Base-by-base conservation (phyloP, 345 rosid genomes). In the Salix brachista region DNA sequence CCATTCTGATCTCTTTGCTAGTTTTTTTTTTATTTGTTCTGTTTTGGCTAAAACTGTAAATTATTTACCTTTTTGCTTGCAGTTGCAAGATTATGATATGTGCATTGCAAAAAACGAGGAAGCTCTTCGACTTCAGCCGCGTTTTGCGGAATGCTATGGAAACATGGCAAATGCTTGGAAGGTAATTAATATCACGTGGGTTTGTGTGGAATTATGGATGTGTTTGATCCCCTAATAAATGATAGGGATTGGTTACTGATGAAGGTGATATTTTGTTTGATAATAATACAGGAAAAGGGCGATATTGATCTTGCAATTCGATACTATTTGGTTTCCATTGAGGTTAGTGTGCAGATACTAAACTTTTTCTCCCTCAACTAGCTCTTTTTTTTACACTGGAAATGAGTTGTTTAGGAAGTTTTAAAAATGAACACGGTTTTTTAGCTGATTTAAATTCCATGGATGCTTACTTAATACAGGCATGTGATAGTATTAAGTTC, bases 101-200 rank as follows among this genome's bases (percentile, higher is more conserved):
- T 96, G 99, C 92, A 92, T 96, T 74, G 83, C 87, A 4, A 92
- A 89, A 84, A 96, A 96, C 77, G 96, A 96, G 83, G 99, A 96
- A 87, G 99, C 99, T 62, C 96, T 96, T 82, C 89, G 85, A 62
- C 84, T 94, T 66, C 94, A 94, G 52, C 99, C 98, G 41, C 95
- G 81, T 70, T 96, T 94, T 82, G 98, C 99, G 19, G 99, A 96
- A 89, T 96, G 99, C 82, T 96, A 92, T 83, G 99, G 99, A 62
- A 96, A 96, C 84, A 92, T 92, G 97, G 99, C 99, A 74, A 96
- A 96, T 79, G 99, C 99, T 36, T 92, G 97, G 97, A 96, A 96
- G 98, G 99, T 90, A 84, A 75, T 65, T 61, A 12, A 34, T 50
- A 21, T 67, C 46, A 66, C 37, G 4, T 58, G 64, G 64, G 62